phyloP scores from a whole-genome alignment of 2,329 filamentous ascomycete species.

The Parastagonospora avenae region DNA sequence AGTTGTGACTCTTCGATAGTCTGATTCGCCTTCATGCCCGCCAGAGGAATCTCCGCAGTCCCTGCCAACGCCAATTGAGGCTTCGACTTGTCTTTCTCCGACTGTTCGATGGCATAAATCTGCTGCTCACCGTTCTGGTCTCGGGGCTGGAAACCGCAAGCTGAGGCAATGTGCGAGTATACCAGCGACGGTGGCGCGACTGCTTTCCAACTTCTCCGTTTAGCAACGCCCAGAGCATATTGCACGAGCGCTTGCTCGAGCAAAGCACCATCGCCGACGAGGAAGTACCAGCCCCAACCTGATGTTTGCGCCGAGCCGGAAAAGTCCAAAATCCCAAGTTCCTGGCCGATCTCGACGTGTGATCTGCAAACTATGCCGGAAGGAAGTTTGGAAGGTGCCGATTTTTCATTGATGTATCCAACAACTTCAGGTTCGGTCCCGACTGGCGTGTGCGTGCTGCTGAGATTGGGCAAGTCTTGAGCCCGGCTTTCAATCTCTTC shows the following conservation, averaged over 20 bases:
- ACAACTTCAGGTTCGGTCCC: constrained; percentile 69
- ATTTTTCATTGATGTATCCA: constrained; percentile 79
- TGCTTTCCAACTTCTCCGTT: constrained; percentile 75
- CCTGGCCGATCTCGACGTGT: constrained; percentile 83
- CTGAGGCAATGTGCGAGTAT: constrained; percentile 86
- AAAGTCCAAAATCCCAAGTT: constrained; percentile 92
- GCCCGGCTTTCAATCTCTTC: constrained; percentile 76
- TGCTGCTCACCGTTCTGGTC: constrained; percentile 92
- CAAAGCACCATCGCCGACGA: constrained; percentile 87
- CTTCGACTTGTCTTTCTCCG: constrained; percentile 62
- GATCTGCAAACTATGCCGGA: constrained; percentile 63
- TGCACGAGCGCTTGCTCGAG: constrained; percentile 94
- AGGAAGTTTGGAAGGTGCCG: neutral
- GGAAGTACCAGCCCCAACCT: constrained; percentile 98
- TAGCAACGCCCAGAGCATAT: constrained; percentile 78
- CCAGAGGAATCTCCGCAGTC: constrained; percentile 93
- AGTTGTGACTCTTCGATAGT: constrained; percentile 69
- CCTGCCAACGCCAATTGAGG: constrained; percentile 79
- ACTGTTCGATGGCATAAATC: constrained; percentile 79
- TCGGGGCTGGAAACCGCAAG: constrained; percentile 92
- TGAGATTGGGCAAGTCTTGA: constrained; percentile 83
- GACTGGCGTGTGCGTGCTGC: constrained; percentile 74
- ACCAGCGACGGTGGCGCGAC: constrained; percentile 88
- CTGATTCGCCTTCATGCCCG: constrained; percentile 81
- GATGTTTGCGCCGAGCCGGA: constrained; percentile 77